Evolutionary conservation across 75 land plant species (phyloP).

Genomic region (Picea sitchensis): DNA sequence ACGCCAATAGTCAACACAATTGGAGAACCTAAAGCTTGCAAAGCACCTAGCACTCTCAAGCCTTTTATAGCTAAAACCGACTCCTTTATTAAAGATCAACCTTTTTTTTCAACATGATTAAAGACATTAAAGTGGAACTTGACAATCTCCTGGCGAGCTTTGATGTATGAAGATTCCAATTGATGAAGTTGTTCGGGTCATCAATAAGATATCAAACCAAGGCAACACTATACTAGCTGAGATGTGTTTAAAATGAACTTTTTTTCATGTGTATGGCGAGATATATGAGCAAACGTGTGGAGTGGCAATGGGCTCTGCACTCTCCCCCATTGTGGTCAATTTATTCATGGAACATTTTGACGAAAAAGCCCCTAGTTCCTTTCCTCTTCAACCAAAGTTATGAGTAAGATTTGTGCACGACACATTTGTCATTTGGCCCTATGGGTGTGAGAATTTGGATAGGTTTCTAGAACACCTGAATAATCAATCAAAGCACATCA

Average conservation of each 20-base stretch:
- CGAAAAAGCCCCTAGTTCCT: not conserved
- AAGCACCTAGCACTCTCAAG: too few relatives aligned
- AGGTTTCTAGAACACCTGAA: not conserved
- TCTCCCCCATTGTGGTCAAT: not conserved
- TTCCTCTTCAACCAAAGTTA: not conserved
- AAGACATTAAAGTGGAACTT: too few relatives aligned
- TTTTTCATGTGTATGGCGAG: not conserved
- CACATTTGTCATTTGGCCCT: not conserved
- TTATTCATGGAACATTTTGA: not conserved
- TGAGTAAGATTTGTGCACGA: not conserved
- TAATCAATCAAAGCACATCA: not conserved
- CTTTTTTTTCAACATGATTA: too few relatives aligned
- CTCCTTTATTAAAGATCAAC: too few relatives aligned
- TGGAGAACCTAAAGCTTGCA: too few relatives aligned
- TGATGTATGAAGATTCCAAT: too few relatives aligned
- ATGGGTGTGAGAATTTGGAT: not conserved
- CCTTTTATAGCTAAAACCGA: too few relatives aligned
- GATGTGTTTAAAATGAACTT: not conserved
- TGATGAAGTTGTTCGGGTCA: too few relatives aligned
- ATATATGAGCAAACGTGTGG: not conserved
- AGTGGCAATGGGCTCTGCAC: not conserved
- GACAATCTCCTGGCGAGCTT: too few relatives aligned
- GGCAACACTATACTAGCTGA: too few relatives aligned
- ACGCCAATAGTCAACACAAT: too few relatives aligned
- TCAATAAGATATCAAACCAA: too few relatives aligned